Base-by-base conservation (phyloP, 306 rosid species). In the Castanopsis chinensis region DNA sequence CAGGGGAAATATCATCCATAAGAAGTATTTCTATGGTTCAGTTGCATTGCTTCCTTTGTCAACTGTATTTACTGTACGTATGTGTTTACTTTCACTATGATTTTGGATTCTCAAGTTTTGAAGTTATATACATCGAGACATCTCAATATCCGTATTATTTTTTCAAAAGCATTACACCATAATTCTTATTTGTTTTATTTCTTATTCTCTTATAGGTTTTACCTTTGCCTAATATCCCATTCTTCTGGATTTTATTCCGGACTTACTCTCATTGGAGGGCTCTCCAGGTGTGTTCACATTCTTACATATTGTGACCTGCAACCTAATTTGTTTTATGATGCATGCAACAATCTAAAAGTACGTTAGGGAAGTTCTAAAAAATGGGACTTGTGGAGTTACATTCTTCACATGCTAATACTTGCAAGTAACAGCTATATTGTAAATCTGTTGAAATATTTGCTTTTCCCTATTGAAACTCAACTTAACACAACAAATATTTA, bases 201-300 rank as follows among this genome's bases (percentile, higher is more conserved):
- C 37, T 72, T 54, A n/a, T 52, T 43, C 52, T 75, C 27, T 76
- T 84, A 76, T 84, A 95, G 99, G 83, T 95, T 63, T 87, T 95
- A 79, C 99, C 99, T 49, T 76, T 93, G 90, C 99, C 99, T 54
- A 95, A 95, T 71, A 84, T 95, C 37, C 88, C 95, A 3, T 95
- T 93, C 88, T 95, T 95, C 80, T 91, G 99, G 98, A 65, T 88
- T 84, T 85, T 88, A 85, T 91, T 83, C 69, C 98, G 99, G 61
- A 73, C 94, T 33, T 93, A 91, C 76, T 95, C 99, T 79, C 94
- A 95, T 74, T 93, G 99, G 98, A 91, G 97, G 75, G 99, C 98
- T 69, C 83, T 89, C 45, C 88, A 93, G 97, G 99, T 95, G 73
- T 21, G 35, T 56, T 58, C 37, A 25, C 23, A 65, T 35, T 76